Evolutionary conservation across 2,329 filamentous ascomycete genomes (phyloP).

Genomic region (Colletotrichum zoysiae): DNA sequence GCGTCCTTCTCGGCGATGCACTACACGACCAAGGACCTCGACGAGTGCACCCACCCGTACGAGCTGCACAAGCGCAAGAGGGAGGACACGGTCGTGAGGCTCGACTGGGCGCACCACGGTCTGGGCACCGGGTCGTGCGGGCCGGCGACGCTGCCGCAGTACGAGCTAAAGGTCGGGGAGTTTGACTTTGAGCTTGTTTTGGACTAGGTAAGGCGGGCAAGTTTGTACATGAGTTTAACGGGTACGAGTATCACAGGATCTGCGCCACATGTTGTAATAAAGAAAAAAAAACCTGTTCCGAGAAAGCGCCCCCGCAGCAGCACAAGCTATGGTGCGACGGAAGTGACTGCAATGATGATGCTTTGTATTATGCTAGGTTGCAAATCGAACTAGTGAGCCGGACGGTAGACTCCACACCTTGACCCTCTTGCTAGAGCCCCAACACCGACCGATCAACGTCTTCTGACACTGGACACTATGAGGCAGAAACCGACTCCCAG

Average conservation of each 20-base stretch:
- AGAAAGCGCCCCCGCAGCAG: too few relatives aligned
- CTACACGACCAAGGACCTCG: constrained; percentile 67
- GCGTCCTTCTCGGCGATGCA: constrained; percentile 69
- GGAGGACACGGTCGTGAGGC: constrained; percentile 66
- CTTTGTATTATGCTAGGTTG: constrained; percentile 1
- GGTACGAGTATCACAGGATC: not conserved
- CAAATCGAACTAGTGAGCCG: too few relatives aligned
- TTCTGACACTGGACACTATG: not conserved
- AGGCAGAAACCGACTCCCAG: not conserved
- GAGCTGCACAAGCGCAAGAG: constrained; percentile 65
- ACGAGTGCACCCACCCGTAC: constrained; percentile 69
- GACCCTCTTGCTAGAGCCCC: not conserved
- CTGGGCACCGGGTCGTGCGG: constrained; percentile 74
- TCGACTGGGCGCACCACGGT: constrained; percentile 74
- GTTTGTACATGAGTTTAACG: not conserved
- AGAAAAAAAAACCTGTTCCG: not conserved
- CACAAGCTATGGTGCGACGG: not conserved
- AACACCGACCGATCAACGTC: not conserved
- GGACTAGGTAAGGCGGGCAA: constrained; percentile 48
- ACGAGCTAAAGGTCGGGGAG: constrained; percentile 57
- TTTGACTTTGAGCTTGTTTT: constrained; percentile 60
- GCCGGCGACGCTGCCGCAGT: constrained; percentile 64
- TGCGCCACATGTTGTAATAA: constrained; percentile 13
- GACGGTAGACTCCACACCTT: fast-evolving
- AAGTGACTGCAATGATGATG: not conserved